A percentile compares a stretch with the other conserved stretches of the same genome.
Conservation (phyloP, 2,329 filamentous ascomycete species). For the Nigrospora oryzae region DNA sequence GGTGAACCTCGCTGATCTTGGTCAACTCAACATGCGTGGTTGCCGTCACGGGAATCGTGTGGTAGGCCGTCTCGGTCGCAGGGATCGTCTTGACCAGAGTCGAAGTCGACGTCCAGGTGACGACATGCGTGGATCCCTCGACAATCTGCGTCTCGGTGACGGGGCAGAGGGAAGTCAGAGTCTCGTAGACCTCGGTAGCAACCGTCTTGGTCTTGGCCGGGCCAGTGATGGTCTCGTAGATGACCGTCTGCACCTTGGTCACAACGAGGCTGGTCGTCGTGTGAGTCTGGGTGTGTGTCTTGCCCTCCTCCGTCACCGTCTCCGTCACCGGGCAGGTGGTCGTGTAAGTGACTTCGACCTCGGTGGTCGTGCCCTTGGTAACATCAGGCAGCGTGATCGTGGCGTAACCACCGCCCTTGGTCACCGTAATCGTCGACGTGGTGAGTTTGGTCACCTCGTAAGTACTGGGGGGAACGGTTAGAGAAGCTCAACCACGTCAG, state of each 20-base stretch:
- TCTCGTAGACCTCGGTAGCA: constrained; percentile 28
- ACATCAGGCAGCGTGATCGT: constrained; percentile 27
- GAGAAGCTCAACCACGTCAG: no score
- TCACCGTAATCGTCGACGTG: constrained; percentile 34
- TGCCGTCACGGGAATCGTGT: constrained; percentile 30
- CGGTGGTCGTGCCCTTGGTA: constrained; percentile 22
- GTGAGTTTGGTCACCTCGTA: constrained; percentile 31
- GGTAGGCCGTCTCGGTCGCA: constrained; percentile 27
- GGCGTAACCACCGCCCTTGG: constrained; percentile 24
- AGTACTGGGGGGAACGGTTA: constrained; percentile 13
- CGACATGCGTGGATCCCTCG: constrained; percentile 28
- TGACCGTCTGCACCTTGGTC: constrained; percentile 19
- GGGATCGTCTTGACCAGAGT: constrained; percentile 21
- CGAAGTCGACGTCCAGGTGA: constrained; percentile 30
- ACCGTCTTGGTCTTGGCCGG: constrained; percentile 27
- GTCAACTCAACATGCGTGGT: constrained; percentile 30
- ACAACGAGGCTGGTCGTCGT: constrained; percentile 32
- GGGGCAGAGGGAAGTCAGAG: constrained; percentile 33
- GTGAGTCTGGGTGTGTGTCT: constrained; percentile 29
- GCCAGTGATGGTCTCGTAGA: constrained; percentile 23
- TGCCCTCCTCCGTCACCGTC: constrained; percentile 25
- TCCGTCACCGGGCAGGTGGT: constrained; percentile 24
- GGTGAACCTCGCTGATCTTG: constrained; percentile 25
- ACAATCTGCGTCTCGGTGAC: constrained; percentile 35
- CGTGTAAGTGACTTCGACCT: constrained; percentile 29